Base-by-base conservation (phyloP, 2,329 filamentous ascomycete genomes). In the Immersiporthe knoxdaviesiana region DNA sequence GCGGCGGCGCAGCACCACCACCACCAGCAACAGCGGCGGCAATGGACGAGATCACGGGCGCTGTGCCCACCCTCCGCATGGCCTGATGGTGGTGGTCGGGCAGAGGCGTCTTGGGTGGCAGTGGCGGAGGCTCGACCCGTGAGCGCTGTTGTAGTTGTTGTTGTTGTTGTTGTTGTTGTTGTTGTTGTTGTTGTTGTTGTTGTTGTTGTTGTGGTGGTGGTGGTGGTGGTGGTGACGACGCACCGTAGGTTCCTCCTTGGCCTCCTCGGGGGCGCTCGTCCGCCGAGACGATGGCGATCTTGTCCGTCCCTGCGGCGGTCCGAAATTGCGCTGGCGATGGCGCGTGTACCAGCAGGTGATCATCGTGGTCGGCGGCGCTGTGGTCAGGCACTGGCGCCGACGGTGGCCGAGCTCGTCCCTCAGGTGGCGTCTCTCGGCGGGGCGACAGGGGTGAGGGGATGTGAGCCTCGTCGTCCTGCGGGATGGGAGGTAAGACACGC, bases 71-170 rank as follows among this genome's bases (percentile, higher is more conserved):
- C 3, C 70, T 65, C 24, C 71, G 76, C 63, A 74, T 80, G 74
- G 72, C 81, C 75, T 78, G 82, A 73, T 77, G 78, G 69, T 88
- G 82, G 73, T 77, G 78, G 69, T 88, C 89, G 0, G 85, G 87
- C 3, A 94, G 84, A 0, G 91, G 91, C 1, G 90, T 93, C 79
- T 95, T 94, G 12, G 92, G 92, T 21, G 92, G 92, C 47, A 93
- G 77, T 0, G 92, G 91, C 7, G 92, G 92, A 4, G 91, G 89
- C 69, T 87, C 87, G 35, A 86, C 83, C 73, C 84, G 78, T 65
- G 80, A 75, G 47, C 73, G 73, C 59, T 73, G 74, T 44, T 75
- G 75, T 41, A n/a, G n/a, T n/a, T n/a, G n/a, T n/a, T n/a, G n/a
- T n/a, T n/a, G n/a, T n/a, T n/a, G n/a, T n/a, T n/a, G n/a, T n/a